Percentiles rank a stretch among this genome's conserved stretches.
phyloP scores from a whole-genome alignment of 2,329 filamentous ascomycete genomes.

The Epichloe gansuensis region DNA sequence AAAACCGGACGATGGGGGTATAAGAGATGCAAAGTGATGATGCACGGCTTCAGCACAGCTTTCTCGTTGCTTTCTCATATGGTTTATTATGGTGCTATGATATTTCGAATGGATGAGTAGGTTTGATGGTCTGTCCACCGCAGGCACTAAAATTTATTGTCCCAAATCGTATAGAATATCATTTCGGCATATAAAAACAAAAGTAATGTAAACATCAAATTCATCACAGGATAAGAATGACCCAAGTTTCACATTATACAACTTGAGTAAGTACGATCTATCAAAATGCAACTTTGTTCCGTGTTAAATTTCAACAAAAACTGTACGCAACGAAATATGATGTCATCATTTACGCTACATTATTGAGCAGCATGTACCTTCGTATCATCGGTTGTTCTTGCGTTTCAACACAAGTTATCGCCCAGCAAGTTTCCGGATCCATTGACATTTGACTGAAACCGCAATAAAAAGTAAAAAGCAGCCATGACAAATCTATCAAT shows the following conservation, averaged over 20 bases:
- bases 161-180: no score
- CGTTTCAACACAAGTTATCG: not conserved
- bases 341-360: not conserved
- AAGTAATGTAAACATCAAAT: no score
- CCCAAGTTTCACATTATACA: slow-evolving; percentile 5
- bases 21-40: not conserved
- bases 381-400: not conserved
- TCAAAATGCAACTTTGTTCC: not conserved
- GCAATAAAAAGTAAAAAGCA: not conserved
- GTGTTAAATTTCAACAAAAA: no score
- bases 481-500: slow-evolving; percentile 4
- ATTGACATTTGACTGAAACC: not conserved
- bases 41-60: not conserved
- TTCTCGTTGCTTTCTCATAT: not conserved
- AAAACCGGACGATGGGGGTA: not conserved
- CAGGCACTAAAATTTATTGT: no score
- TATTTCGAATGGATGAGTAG: not conserved
- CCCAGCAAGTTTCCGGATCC: not conserved
- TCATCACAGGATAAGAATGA: no score
- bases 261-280: slow-evolving; percentile 17
- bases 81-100: no score
- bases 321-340: not conserved
- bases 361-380: not conserved
- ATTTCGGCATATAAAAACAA: no score
- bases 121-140: not conserved